Evolutionary conservation across 1,284 basidiomycete species (phyloP).

Genomic region (Ustilago tritici): DNA sequence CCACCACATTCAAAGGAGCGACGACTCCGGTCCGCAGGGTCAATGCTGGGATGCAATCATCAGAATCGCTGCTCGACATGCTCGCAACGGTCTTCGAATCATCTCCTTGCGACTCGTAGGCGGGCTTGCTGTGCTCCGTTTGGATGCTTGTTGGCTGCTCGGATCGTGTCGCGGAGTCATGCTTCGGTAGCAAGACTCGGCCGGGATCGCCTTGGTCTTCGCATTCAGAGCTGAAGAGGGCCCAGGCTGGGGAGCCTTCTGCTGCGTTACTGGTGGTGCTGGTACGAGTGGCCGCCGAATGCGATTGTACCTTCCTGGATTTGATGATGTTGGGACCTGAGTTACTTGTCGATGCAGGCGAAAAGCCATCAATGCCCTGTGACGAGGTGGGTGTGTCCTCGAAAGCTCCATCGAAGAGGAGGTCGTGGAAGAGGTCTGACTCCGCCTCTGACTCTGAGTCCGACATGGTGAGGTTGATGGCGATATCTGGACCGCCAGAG

Average conservation of each 20-base stretch:
- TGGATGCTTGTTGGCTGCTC: not conserved
- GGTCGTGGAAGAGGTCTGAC: conserved; percentile 15
- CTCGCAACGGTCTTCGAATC: not conserved
- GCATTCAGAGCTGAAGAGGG: conserved; percentile 7
- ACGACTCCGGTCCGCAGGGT: not conserved
- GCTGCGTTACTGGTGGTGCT: not conserved
- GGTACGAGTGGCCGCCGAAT: not conserved
- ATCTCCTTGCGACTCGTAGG: not conserved
- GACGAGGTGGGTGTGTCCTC: conserved; percentile 19
- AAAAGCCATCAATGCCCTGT: not conserved
- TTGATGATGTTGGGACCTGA: not conserved
- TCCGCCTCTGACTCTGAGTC: conserved; percentile 19
- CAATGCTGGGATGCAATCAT: not conserved
- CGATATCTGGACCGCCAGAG: not conserved
- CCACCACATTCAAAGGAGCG: conserved; percentile 20
- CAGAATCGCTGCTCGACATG: not conserved
- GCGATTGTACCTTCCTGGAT: not conserved
- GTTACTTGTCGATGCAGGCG: conserved; percentile 1
- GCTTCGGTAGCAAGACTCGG: conserved; percentile 19
- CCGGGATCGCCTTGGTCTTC: not conserved
- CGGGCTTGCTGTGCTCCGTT: not conserved
- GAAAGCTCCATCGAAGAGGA: not conserved
- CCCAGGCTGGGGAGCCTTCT: conserved; percentile 5
- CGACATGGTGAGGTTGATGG: conserved; percentile 13
- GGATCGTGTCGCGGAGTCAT: not conserved